phyloP scores from a whole-genome alignment of 768 basidiomycete species.

The Chalciporus piperatus region DNA sequence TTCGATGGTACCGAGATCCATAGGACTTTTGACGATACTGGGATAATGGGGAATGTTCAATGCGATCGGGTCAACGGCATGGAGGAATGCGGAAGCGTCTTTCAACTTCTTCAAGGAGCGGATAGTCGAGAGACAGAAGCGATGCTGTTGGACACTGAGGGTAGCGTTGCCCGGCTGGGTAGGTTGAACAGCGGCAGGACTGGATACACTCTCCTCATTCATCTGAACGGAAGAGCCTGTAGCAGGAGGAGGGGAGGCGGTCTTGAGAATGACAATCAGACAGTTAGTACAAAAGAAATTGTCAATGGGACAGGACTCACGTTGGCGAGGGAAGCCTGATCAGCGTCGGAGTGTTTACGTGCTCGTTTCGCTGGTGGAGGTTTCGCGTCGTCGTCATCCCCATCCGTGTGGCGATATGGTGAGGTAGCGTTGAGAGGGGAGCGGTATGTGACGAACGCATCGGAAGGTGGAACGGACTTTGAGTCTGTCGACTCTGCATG shows the following conservation, averaged over 20 bases:
- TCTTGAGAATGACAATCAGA: slow-evolving; percentile 40
- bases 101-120: slow-evolving; percentile 84
- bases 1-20: slow-evolving; percentile 94
- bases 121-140: slow-evolving; percentile 74
- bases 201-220: slow-evolving; percentile 23
- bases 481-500: slow-evolving; percentile 9
- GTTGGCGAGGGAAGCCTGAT: slow-evolving; percentile 70
- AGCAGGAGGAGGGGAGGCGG: slow-evolving; percentile 70
- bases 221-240: slow-evolving; percentile 40
- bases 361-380: slow-evolving; percentile 85
- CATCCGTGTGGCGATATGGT: slow-evolving; percentile 26
- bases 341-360: slow-evolving; percentile 71
- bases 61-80: slow-evolving; percentile 85
- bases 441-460: slow-evolving; percentile 33
- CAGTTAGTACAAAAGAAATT: slow-evolving; percentile 16
- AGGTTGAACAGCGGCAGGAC: slow-evolving; percentile 12
- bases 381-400: slow-evolving; percentile 47
- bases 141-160: slow-evolving; percentile 68
- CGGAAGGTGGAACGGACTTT: slow-evolving; percentile 23
- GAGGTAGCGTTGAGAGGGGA: slow-evolving; percentile 32
- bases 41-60: slow-evolving; percentile 87
- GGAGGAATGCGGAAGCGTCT: slow-evolving; percentile 76
- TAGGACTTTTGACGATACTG: slow-evolving; percentile 82
- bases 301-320: slow-evolving; percentile 61
- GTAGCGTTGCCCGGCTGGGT: slow-evolving; percentile 30